phyloP scores from a whole-genome alignment of 2,329 filamentous ascomycete species.

The Microdochium trichocladiopsis region DNA sequence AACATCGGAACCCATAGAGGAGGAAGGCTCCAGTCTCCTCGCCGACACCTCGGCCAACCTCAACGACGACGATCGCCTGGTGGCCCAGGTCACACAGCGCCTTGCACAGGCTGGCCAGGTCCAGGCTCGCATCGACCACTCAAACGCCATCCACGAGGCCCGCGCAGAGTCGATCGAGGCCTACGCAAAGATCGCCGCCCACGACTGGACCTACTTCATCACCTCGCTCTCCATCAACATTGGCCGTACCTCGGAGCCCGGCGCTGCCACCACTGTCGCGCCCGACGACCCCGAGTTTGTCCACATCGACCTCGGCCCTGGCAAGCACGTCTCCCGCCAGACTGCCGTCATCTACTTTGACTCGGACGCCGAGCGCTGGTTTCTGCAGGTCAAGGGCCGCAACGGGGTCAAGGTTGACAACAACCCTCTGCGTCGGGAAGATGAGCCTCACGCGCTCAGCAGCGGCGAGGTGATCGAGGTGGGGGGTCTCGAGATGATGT shows the following conservation, averaged over 20 bases:
- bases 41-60: slow-evolving; percentile 30
- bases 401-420: slow-evolving; percentile 88
- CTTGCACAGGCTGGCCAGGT: slow-evolving; percentile 37
- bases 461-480: slow-evolving; percentile 92
- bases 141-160: slow-evolving; percentile 56
- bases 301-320: slow-evolving; percentile 84
- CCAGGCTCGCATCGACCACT: slow-evolving; percentile 54
- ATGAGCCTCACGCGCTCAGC: slow-evolving; percentile 55
- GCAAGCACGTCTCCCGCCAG: slow-evolving; percentile 71
- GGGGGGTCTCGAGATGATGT: slow-evolving; percentile 95
- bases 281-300: slow-evolving; percentile 46
- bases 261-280: slow-evolving; percentile 29
- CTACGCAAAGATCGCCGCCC: slow-evolving; percentile 75
- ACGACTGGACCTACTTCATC: slow-evolving; percentile 81
- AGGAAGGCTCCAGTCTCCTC: slow-evolving; percentile 33
- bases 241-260: slow-evolving; percentile 57
- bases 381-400: slow-evolving; percentile 78
- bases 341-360: slow-evolving; percentile 73
- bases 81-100: slow-evolving; percentile 48
- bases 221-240: slow-evolving; percentile 70
- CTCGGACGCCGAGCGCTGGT: slow-evolving; percentile 65
- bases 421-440: slow-evolving; percentile 57
- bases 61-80: slow-evolving; percentile 47
- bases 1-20: slow-evolving; percentile 36
- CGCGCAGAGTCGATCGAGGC: slow-evolving; percentile 60